Evolutionary conservation across 2,329 filamentous ascomycete species (phyloP).

Genomic region (Calycina herbarum): DNA sequence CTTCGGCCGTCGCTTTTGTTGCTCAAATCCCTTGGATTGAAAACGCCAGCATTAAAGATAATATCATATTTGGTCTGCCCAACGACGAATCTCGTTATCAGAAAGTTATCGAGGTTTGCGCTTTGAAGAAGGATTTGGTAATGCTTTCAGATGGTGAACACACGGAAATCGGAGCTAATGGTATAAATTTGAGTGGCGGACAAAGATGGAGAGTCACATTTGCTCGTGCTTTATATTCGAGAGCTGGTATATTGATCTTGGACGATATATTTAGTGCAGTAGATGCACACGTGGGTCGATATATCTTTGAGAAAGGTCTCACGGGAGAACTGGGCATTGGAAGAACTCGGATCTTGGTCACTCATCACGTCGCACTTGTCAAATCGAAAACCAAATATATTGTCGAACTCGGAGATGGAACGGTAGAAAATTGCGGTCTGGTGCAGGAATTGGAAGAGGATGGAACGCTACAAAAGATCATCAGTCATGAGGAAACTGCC

Average conservation of each 20-base stretch:
- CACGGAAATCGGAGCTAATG: constrained; percentile 82
- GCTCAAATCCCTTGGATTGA: constrained; percentile 82
- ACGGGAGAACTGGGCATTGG: constrained; percentile 68
- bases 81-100: constrained; percentile 67
- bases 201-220: constrained; percentile 82
- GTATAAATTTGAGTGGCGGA: constrained; percentile 80
- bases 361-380: constrained; percentile 74
- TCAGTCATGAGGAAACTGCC: constrained; percentile 52
- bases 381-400: constrained; percentile 71
- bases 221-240: constrained; percentile 76
- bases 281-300: constrained; percentile 77
- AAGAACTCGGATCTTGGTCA: constrained; percentile 76
- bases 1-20: constrained; percentile 70
- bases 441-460: constrained; percentile 63
- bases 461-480: constrained; percentile 57
- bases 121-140: constrained; percentile 71
- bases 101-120: constrained; percentile 70
- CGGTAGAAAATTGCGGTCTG: constrained; percentile 62
- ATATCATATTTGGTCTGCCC: constrained; percentile 76
- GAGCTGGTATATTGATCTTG: constrained; percentile 72
- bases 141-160: constrained; percentile 75
- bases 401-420: constrained; percentile 70
- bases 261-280: constrained; percentile 83
- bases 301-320: constrained; percentile 75
- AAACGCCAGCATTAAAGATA: constrained; percentile 75